Evolutionary conservation across 345 rosid species (phyloP), one percentile per base, ranked within the genome.

Genomic region (Litchi chinensis): DNA sequence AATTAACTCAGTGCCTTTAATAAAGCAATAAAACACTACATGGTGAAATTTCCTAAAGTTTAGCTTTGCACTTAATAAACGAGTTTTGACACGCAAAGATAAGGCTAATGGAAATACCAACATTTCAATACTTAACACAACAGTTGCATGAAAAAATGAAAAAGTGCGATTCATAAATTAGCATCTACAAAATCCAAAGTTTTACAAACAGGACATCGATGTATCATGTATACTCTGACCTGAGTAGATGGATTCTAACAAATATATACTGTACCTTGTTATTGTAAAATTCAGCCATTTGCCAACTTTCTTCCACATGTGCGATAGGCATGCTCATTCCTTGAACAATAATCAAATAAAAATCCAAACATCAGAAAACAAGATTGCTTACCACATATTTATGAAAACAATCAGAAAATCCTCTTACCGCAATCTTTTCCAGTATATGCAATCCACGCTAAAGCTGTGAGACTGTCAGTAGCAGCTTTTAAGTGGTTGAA

Each of bases 301-400:
- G 98, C 99, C 98, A 97, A 83, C 98, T 92, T 83, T 97, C 99
- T 87, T 96, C 99, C 79, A 94, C 95, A 73, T 94, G 98, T 60
- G 97, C 97, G 28, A 89, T 91, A 50, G 99, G 99, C 99, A 94
- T 94, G 86, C 90, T 91, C 98, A 94, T 93, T 83, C 99, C 99
- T 95, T 81, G 64, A 85, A 87, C 37, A 57, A 65, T 56, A 76
- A 71, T 63, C 21, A 56, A 59, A 56, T 54, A 43, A 44, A 40
- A 66, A 79, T 78, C 68, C 44, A 79, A 76, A 63, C 12, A 46
- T 40, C 65, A 62, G 5, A 64, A 59, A 37, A 57, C 24, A 7
- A 62, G 44, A 70, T 50, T 9, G 71, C 28, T 44, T 18, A 39
- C 40, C 15, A 73, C 32, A 32, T 46, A 19, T 75, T 68, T 70